Percentiles rank a stretch among this genome's conserved stretches.
phyloP scores from a whole-genome alignment of 179 eudicot genomes.

The Silene coronaria region DNA sequence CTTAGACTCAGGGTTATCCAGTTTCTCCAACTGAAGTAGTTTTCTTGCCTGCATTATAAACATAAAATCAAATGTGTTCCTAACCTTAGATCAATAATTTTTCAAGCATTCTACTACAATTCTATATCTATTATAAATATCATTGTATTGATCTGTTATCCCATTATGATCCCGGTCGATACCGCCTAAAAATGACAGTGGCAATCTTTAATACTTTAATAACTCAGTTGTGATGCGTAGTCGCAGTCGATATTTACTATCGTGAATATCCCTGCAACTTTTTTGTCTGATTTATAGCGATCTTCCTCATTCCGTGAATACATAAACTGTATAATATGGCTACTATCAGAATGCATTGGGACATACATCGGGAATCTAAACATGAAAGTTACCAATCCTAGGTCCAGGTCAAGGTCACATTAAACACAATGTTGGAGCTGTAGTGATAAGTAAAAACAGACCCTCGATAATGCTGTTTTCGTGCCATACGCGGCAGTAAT shows the following conservation, averaged over 20 bases:
- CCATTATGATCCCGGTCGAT: background rate
- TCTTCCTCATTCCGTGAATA: background rate
- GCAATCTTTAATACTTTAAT: too few species aligned
- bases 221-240: too few species aligned
- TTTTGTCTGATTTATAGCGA: background rate
- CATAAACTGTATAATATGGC: background rate
- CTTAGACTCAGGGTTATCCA: conserved; percentile 29
- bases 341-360: too few species aligned
- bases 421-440: background rate
- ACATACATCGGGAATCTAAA: background rate
- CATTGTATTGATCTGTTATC: background rate
- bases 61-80: background rate
- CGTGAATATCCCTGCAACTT: background rate
- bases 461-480: conserved; percentile 36
- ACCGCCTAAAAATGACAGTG: too few species aligned
- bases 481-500: conserved; percentile 40
- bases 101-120: background rate
- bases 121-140: background rate
- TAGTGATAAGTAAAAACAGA: conserved; percentile 17
- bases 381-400: background rate
- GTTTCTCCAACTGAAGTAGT: conserved; percentile 23
- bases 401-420: background rate
- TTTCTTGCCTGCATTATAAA: conserved; percentile 43
- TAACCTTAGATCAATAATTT: background rate
- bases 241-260: too few species aligned